Evolutionary conservation across 257 asterid species (phyloP).

Genomic region (Linderniella brevidens): DNA sequence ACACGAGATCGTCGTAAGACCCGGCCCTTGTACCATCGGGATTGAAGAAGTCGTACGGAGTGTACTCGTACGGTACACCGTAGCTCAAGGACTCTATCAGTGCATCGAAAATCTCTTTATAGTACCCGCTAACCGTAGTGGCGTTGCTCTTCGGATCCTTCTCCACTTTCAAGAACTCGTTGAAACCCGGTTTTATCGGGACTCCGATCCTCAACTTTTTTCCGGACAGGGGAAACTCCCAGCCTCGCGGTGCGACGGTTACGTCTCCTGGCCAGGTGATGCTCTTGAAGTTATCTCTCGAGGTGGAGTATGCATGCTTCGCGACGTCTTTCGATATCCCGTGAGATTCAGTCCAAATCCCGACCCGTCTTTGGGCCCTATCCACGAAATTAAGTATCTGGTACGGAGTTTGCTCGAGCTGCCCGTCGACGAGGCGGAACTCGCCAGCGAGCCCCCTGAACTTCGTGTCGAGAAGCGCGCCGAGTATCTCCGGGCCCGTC

Average conservation of each 20-base stretch:
- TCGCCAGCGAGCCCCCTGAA: slow-evolving; percentile 10
- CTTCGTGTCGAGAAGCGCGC: slow-evolving; percentile 4
- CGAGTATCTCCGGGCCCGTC: slow-evolving; percentile 5
- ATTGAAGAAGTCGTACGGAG: slow-evolving; percentile 11
- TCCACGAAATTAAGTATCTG: slow-evolving; percentile 11
- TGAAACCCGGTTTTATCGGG: slow-evolving; percentile 51
- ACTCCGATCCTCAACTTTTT: slow-evolving; percentile 53
- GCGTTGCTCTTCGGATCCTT: slow-evolving; percentile 14
- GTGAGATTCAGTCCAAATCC: slow-evolving; percentile 9
- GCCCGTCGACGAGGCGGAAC: slow-evolving; percentile 6
- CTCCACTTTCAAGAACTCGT: slow-evolving; percentile 35
- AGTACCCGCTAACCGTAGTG: slow-evolving; percentile 32
- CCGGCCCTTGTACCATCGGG: slow-evolving; percentile 18
- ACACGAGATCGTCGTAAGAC: slow-evolving; percentile 29
- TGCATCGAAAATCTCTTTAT: slow-evolving; percentile 62
- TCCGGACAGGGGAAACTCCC: slow-evolving; percentile 64
- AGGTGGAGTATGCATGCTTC: slow-evolving; percentile 1
- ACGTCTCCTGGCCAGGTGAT: slow-evolving; percentile 71
- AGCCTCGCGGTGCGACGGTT: slow-evolving; percentile 47
- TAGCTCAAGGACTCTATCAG: slow-evolving; percentile 54
- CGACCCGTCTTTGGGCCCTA: slow-evolving; percentile 3
- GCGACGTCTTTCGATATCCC: slow-evolving; percentile 8
- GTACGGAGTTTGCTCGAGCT: slow-evolving; percentile 11
- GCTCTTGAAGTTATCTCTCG: slow-evolving; percentile 26
- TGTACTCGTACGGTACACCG: slow-evolving; percentile 45